These are phyloP conservation scores for Durio zibethinus DNA, from an alignment of 345 rosid genomes.

Conservation along the genomic window DNA sequence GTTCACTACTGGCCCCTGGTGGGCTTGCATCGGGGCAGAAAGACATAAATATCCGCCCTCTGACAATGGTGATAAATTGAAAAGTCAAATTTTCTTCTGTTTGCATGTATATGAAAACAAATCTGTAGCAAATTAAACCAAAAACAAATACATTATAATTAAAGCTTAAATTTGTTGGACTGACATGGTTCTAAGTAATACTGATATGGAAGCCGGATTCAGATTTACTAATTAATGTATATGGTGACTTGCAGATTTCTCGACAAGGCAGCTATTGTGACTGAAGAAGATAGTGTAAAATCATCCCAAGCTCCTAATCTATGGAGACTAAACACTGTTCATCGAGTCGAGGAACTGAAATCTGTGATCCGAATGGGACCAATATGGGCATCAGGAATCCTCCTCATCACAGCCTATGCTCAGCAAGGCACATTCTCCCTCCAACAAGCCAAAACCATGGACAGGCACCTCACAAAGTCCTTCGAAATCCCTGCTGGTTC, in stretches of 20 bases:
- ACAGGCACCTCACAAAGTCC: slow-evolving; percentile 61
- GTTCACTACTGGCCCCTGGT: background rate
- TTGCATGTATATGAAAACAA: background rate
- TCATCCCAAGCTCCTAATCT: slow-evolving; percentile 37
- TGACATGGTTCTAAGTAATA: background rate
- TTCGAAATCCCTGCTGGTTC: slow-evolving; percentile 83
- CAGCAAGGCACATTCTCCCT: slow-evolving; percentile 84
- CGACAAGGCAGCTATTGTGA: slow-evolving; percentile 73
- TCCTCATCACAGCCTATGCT: slow-evolving; percentile 70
- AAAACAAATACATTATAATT: too few species aligned
- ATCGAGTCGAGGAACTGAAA: slow-evolving; percentile 83
- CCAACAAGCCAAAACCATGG: slow-evolving; percentile 83
- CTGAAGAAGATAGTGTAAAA: slow-evolving; percentile 50
- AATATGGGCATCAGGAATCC: slow-evolving; percentile 81
- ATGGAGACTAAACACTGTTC: slow-evolving; percentile 81
- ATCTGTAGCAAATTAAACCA: too few species aligned
- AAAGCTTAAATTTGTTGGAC: background rate
- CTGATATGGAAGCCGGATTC: background rate
- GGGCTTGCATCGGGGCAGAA: background rate
- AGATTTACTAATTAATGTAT: slow-evolving; percentile 36
- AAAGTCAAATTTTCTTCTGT: background rate
- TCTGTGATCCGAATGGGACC: slow-evolving; percentile 84
- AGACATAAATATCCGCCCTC: background rate
- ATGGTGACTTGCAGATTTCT: slow-evolving; percentile 44
- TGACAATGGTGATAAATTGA: background rate